Conservation (phyloP, 148 eudicot genomes). For the Nyssa sinensis region DNA sequence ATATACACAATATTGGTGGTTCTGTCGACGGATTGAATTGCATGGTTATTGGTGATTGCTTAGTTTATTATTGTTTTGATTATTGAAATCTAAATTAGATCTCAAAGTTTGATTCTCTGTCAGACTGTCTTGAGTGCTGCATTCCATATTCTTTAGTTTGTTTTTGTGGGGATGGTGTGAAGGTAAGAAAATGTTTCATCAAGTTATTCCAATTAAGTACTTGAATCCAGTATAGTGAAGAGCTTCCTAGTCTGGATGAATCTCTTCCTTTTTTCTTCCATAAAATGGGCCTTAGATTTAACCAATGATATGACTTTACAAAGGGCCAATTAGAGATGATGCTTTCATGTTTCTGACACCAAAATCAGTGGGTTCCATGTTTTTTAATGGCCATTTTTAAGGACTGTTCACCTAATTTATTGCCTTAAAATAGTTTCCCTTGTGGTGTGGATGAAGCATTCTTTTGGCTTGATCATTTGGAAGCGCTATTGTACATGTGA, state of each 20-base stretch:
- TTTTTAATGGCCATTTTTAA: too few species aligned
- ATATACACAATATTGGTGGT: background rate
- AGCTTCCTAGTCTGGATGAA: too few species aligned
- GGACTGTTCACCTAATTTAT: too few species aligned
- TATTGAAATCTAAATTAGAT: background rate
- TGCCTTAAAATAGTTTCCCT: background rate
- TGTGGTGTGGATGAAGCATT: background rate
- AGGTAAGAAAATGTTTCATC: background rate
- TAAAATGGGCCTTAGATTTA: too few species aligned
- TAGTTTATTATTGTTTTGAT: background rate
- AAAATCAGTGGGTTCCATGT: too few species aligned
- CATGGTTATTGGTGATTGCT: background rate
- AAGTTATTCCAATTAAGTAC: too few species aligned
- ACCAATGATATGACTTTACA: too few species aligned
- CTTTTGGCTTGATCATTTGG: background rate
- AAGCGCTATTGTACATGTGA: background rate
- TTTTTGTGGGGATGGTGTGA: background rate
- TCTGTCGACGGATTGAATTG: background rate
- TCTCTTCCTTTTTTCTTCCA: too few species aligned
- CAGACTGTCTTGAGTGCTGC: background rate
- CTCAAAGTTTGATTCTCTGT: background rate
- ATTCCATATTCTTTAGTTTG: background rate
- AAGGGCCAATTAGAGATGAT: too few species aligned
- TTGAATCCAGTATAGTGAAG: too few species aligned
- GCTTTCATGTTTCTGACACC: too few species aligned